These are phyloP conservation scores for Auriscalpium orientale DNA, from an alignment of 768 basidiomycete species.

Conservation along the genomic window DNA sequence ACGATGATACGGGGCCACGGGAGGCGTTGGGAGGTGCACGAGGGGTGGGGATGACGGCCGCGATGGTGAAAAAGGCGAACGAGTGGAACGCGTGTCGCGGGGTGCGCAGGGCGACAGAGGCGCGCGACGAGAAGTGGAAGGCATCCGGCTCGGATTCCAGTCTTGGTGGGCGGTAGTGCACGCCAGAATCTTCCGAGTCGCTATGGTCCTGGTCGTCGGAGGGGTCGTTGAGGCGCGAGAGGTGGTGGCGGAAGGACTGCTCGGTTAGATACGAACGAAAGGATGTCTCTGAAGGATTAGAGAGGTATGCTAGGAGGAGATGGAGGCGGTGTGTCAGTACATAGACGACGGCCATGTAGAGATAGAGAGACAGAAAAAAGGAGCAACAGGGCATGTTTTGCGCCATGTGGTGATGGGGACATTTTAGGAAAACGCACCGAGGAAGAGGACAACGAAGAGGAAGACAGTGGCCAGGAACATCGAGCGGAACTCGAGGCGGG, in stretches of 20 bases:
- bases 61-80: slow-evolving; percentile 84
- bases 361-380: neutral
- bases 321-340: slow-evolving; percentile 14
- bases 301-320: slow-evolving; percentile 69
- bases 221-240: slow-evolving; percentile 73
- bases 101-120: slow-evolving; percentile 87
- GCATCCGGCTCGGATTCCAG: slow-evolving; percentile 20
- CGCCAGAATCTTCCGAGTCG: slow-evolving; percentile 21
- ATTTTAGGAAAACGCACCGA: slow-evolving; percentile 40
- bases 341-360: slow-evolving; percentile 3
- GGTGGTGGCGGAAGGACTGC: slow-evolving; percentile 90
- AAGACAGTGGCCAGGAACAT: slow-evolving; percentile 65
- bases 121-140: slow-evolving; percentile 88
- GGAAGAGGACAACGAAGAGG: slow-evolving; percentile 57
- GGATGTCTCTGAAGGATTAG: slow-evolving; percentile 89
- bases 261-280: slow-evolving; percentile 96
- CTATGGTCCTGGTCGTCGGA: slow-evolving; percentile 44
- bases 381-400: neutral
- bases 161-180: slow-evolving; percentile 20
- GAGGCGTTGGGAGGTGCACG: slow-evolving; percentile 11
- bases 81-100: slow-evolving; percentile 83
- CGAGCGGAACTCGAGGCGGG: slow-evolving; percentile 60
- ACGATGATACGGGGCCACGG: slow-evolving; percentile 2
- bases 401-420: slow-evolving; percentile 4
- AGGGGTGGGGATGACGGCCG: slow-evolving; percentile 57